Evolutionary conservation across 2,329 filamentous ascomycete species (phyloP).

Genomic region (Fusarium siculi): DNA sequence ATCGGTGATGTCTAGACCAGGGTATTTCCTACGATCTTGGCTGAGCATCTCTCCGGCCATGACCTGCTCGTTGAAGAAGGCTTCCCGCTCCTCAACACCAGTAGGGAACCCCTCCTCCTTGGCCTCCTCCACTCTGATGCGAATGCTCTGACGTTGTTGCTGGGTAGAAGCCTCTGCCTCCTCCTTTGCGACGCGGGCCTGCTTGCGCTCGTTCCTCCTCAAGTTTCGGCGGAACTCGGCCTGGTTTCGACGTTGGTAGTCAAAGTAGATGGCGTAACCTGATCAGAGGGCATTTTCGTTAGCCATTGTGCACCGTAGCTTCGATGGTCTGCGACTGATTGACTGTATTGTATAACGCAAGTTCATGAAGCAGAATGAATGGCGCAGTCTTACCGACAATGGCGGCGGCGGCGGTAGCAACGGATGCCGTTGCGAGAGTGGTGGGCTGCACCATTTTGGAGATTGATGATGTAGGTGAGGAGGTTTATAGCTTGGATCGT

Average conservation of each 20-base stretch:
- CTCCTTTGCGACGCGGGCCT: slow-evolving; percentile 77
- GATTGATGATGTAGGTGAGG: slow-evolving; percentile 22
- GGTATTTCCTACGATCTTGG: slow-evolving; percentile 74
- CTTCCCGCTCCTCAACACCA: slow-evolving; percentile 92
- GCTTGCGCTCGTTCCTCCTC: slow-evolving; percentile 79
- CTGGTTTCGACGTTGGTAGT: slow-evolving; percentile 72
- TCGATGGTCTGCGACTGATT: neutral
- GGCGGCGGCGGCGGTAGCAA: slow-evolving; percentile 69
- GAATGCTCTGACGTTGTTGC: slow-evolving; percentile 79
- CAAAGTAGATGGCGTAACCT: slow-evolving; percentile 77
- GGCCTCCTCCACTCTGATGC: slow-evolving; percentile 79
- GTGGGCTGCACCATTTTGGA: slow-evolving; percentile 60
- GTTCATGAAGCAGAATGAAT: neutral
- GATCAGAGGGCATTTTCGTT: slow-evolving; percentile 24
- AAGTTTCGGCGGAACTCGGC: slow-evolving; percentile 73
- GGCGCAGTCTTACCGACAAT: slow-evolving; percentile 61
- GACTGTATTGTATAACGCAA: neutral
- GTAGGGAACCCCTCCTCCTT: slow-evolving; percentile 92
- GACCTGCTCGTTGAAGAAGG: slow-evolving; percentile 96
- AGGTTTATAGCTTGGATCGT: slow-evolving; percentile 10
- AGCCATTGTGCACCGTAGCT: slow-evolving; percentile 22
- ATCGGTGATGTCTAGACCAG: neutral
- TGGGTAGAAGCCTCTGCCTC: slow-evolving; percentile 72
- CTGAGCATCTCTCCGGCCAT: slow-evolving; percentile 86
- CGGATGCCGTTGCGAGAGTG: slow-evolving; percentile 69